Base-by-base conservation (phyloP, 1,284 basidiomycete species). In the Fomes fomentarius region DNA sequence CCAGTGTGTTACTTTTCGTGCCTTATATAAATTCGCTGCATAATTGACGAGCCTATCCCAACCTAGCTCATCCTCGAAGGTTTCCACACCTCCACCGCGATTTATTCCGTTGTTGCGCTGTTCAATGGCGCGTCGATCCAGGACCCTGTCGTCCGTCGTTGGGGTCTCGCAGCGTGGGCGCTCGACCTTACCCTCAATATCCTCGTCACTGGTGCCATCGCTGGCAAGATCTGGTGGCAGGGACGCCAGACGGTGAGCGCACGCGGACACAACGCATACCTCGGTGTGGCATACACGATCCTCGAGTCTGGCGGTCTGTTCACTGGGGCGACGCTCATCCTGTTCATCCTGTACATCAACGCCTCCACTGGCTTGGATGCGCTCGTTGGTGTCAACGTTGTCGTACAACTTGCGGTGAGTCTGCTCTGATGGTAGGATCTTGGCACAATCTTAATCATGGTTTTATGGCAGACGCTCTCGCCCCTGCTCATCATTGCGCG, bases 301-400 rank as follows among this genome's bases (percentile, higher is more conserved):
- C 28, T 53, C 28, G 52, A 53, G 52, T 53, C 52, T 11, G 52
- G 52, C n/a, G 52, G 22, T n/a, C 52, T 53, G n/a, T 53, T 48
- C 52, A 38, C 52, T 14, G 52, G 52, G 33, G 52, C 46, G 40
- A 53, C 52, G 17, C 25, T 53, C 40, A 38, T 53, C 37, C 46
- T 53, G 24, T 47, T 30, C 39, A 37, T 47, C 25, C 35, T 53
- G 44, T 53, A 47, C 45, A 47, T 53, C 46, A 48, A 53, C 46
- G 31, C 46, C 15, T 10, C 52, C 1, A 53, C 52, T 26, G 52
- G 46, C 34, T 24, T 39, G 4, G 52, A 53, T n/a, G 45, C 52
- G 34, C 45, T 53, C 8, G 52, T 48, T 21, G 52, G 52, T 14
- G 52, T 53, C 11, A 48, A 44, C 40, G 38, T 43, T 17, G 39